Conservation (phyloP, 352 stramenopile species). For the Blastocystis hominis region DNA sequence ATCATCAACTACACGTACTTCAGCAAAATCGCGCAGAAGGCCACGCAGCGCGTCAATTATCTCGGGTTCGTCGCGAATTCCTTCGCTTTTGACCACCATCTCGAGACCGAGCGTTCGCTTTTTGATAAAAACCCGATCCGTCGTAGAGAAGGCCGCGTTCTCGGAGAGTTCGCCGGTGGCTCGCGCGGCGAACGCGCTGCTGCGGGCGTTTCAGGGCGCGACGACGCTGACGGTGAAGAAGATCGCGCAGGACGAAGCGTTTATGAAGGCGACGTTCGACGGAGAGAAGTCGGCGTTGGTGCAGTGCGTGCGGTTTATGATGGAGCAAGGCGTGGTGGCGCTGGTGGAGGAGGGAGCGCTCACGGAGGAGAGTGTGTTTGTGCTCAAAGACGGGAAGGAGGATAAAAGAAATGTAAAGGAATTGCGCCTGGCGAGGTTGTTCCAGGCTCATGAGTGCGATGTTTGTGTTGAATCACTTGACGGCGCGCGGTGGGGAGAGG, state of each 20-base stretch:
- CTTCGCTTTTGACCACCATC: constrained; percentile 37
- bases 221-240: not conserved
- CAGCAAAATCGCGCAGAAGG: constrained; percentile 36
- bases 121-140: not conserved
- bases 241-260: not conserved
- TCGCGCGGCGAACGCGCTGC: not conserved
- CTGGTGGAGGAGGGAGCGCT: not conserved
- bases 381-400: not conserved
- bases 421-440: not conserved
- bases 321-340: constrained; percentile 11
- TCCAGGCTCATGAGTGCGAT: not conserved
- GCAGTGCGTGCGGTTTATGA: constrained; percentile 40
- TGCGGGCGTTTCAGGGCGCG: not conserved
- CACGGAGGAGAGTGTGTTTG: not conserved
- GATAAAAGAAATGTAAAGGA: not conserved
- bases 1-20: constrained; percentile 56
- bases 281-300: not conserved
- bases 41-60: constrained; percentile 25
- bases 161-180: not conserved
- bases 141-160: not conserved
- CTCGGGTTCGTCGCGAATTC: constrained; percentile 6
- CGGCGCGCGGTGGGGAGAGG: not conserved
- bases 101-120: not conserved
- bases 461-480: not conserved
- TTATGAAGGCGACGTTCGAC: constrained; percentile 9